phyloP scores from a whole-genome alignment of 257 asterid species.

The Eucommia ulmoides region DNA sequence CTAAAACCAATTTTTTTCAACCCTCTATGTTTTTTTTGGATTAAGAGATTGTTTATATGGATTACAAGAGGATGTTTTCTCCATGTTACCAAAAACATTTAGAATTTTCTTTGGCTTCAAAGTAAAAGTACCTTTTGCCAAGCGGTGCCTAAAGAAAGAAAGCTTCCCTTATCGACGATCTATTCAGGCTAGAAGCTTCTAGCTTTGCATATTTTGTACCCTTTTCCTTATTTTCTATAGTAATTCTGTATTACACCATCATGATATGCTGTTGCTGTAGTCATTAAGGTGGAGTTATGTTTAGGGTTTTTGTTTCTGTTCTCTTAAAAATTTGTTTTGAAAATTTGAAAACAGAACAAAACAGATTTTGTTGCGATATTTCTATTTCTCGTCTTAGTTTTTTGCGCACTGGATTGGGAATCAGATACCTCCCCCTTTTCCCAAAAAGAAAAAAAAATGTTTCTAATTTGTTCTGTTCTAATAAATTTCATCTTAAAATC shows the following conservation, averaged over 20 bases:
- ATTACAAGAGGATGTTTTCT: too few species aligned
- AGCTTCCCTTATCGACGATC: neutral
- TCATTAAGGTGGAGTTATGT: neutral
- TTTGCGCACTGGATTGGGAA: too few species aligned
- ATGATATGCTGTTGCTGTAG: neutral
- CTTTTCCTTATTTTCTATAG: neutral
- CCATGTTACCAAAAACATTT: neutral
- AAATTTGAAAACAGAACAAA: neutral
- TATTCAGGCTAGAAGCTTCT: neutral
- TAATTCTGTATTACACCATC: neutral
- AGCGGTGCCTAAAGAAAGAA: neutral
- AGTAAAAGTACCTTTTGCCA: neutral
- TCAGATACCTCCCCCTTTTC: neutral
- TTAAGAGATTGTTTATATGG: too few species aligned
- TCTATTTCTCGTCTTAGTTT: too few species aligned
- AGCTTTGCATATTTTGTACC: neutral
- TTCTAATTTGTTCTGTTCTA: too few species aligned
- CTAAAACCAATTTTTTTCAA: too few species aligned
- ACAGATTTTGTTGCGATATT: too few species aligned
- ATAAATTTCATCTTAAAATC: too few species aligned
- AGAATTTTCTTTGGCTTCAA: neutral
- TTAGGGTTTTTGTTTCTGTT: neutral
- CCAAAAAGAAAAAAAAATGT: too few species aligned
- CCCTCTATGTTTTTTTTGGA: too few species aligned
- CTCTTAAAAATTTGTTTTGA: neutral